Conservation (phyloP, 2,329 filamentous ascomycete species). For the Ophiostoma sp. region DNA sequence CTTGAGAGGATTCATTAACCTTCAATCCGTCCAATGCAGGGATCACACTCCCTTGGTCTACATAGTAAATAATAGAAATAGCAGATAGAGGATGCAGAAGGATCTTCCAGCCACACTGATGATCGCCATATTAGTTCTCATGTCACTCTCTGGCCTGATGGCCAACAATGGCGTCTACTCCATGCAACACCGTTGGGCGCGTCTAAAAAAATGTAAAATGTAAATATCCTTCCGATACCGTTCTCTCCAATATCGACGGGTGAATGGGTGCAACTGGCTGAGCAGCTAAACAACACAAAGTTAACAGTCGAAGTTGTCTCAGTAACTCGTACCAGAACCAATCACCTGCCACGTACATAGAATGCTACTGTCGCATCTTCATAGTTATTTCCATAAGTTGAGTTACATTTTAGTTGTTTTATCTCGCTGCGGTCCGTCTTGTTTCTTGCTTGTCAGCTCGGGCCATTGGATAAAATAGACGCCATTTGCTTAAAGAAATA, state of each 20-base stretch:
- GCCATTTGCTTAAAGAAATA: not conserved
- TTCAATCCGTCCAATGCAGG: not conserved
- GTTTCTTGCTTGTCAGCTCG: not conserved
- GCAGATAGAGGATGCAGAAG: not conserved
- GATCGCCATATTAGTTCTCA: not conserved
- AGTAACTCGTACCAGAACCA: not conserved
- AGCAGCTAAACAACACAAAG: too few relatives aligned
- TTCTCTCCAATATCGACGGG: not conserved
- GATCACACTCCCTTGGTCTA: not conserved
- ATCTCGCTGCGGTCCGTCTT: not conserved
- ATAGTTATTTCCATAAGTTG: not conserved
- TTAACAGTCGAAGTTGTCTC: too few relatives aligned
- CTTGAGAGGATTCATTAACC: not conserved
- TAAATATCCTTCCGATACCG: not conserved
- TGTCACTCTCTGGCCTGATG: not conserved
- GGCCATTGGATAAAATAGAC: not conserved
- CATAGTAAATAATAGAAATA: not conserved
- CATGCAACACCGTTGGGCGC: not conserved
- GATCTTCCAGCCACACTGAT: not conserved
- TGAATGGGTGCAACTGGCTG: not conserved
- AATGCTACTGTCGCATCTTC: not conserved
- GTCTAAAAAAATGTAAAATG: not conserved
- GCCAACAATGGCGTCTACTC: not conserved
- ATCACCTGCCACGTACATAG: not conserved
- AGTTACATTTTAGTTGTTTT: not conserved